Percentiles rank a stretch among this genome's conserved stretches.
These are phyloP conservation scores for Ilyonectria mors-panacis DNA, from an alignment of 2,329 filamentous ascomycete genomes.

Conservation along the genomic window DNA sequence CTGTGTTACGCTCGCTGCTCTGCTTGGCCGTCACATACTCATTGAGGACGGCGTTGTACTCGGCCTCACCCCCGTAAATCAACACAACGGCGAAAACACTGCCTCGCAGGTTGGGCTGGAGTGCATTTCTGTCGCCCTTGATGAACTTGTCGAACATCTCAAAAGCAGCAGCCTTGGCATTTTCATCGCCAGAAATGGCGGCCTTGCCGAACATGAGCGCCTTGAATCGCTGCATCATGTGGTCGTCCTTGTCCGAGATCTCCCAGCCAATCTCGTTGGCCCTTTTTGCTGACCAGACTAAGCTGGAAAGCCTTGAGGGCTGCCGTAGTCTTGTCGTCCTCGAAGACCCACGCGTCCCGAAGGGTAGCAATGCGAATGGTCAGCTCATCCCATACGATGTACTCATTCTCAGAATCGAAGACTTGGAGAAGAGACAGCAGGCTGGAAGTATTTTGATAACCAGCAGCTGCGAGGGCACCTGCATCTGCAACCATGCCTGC, in stretches of 20 bases:
- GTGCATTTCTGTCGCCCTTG: slow-evolving; percentile 82
- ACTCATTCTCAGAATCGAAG: slow-evolving; percentile 87
- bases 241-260: slow-evolving; percentile 87
- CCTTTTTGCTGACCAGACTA: slow-evolving; percentile 82
- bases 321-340: slow-evolving; percentile 80
- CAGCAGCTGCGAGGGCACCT: slow-evolving; percentile 88
- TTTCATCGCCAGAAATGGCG: slow-evolving; percentile 84
- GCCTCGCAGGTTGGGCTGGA: slow-evolving; percentile 92
- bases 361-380: slow-evolving; percentile 83
- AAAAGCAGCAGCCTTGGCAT: slow-evolving; percentile 83
- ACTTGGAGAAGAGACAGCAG: slow-evolving; percentile 88
- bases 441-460: slow-evolving; percentile 94
- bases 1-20: slow-evolving; percentile 91
- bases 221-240: slow-evolving; percentile 96
- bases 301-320: slow-evolving; percentile 88
- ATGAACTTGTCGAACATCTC: slow-evolving; percentile 93
- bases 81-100: slow-evolving; percentile 90
- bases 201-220: slow-evolving; percentile 89
- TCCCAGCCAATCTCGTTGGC: slow-evolving; percentile 91
- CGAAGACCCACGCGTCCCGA: slow-evolving; percentile 84
- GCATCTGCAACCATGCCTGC: slow-evolving; percentile 97
- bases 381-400: slow-evolving; percentile 96
- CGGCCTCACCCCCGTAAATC: slow-evolving; percentile 82
- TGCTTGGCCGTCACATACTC: slow-evolving; percentile 67
- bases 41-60: slow-evolving; percentile 48